Evolutionary conservation across 2,329 filamentous ascomycete species (phyloP).

Genomic region (Aspergillus japonicus): DNA sequence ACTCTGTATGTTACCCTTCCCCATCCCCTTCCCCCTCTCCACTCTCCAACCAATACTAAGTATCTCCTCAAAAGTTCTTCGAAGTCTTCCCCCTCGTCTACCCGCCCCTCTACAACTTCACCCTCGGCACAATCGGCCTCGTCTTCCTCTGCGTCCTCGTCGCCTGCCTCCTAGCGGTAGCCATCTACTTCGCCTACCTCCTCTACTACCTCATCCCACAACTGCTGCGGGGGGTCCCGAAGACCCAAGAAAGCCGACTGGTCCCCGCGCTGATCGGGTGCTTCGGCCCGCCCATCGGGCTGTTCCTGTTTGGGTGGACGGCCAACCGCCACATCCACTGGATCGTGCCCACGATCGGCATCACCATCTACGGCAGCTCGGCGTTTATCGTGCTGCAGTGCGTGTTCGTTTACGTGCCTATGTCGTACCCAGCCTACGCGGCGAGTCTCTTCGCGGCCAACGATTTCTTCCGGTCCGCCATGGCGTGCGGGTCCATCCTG

Average conservation of each 20-base stretch:
- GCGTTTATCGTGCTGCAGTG: conserved; percentile 41
- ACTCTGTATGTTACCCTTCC: conserved; percentile 27
- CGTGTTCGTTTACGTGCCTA: conserved; percentile 33
- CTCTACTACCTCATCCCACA: conserved; percentile 50
- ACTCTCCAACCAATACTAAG: background rate
- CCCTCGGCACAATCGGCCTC: conserved; percentile 56
- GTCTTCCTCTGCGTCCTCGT: conserved; percentile 60
- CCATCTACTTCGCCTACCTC: conserved; percentile 53
- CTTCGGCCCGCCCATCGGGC: conserved; percentile 54
- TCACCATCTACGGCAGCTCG: conserved; percentile 36
- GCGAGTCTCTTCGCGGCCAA: conserved; percentile 33
- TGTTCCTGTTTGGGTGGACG: conserved; percentile 50
- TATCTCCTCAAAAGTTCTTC: conserved; percentile 48
- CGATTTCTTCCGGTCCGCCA: conserved; percentile 27
- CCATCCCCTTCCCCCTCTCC: background rate
- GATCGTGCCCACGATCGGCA: conserved; percentile 36
- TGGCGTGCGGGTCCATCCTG: conserved; percentile 34
- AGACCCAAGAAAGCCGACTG: conserved; percentile 51
- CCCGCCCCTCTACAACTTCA: conserved; percentile 58
- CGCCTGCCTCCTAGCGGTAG: conserved; percentile 54
- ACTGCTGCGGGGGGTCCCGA: conserved; percentile 35
- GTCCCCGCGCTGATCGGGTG: conserved; percentile 53
- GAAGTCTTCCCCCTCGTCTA: conserved; percentile 65
- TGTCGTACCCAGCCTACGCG: conserved; percentile 24
- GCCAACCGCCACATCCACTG: conserved; percentile 23